These are phyloP conservation scores for Saturnispora mendoncae DNA, from an alignment of 805 yeast species.

Conservation along the genomic window DNA sequence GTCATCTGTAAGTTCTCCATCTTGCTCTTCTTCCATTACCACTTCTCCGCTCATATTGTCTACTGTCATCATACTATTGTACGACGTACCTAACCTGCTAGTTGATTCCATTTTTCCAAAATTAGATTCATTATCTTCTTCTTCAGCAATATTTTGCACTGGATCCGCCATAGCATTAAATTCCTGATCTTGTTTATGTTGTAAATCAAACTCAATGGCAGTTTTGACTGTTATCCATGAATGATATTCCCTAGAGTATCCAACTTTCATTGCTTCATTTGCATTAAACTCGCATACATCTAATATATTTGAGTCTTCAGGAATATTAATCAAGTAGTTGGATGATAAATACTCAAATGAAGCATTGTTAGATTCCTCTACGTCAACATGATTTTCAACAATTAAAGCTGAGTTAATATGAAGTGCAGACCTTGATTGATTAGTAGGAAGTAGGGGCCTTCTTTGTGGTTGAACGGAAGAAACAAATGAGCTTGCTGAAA, in stretches of 20 bases:
- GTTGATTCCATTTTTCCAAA: slow-evolving; percentile 9
- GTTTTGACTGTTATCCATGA: slow-evolving; percentile 53
- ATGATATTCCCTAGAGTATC: slow-evolving; percentile 46
- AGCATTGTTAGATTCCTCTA: slow-evolving; percentile 34
- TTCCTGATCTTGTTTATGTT: slow-evolving; percentile 8
- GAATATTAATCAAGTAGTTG: slow-evolving; percentile 38
- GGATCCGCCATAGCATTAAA: slow-evolving; percentile 15
- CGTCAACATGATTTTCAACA: slow-evolving; percentile 35
- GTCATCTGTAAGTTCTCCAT: no score
- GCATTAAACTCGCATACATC: slow-evolving; percentile 55
- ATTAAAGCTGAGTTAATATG: slow-evolving; percentile 26
- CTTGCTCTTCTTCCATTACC: slow-evolving; percentile 16
- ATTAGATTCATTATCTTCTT: slow-evolving; percentile 12
- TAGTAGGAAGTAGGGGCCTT: slow-evolving; percentile 16
- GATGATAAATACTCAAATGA: slow-evolving; percentile 41
- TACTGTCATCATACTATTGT: slow-evolving; percentile 14
- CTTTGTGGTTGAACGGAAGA: slow-evolving; percentile 12
- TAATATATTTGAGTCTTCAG: slow-evolving; percentile 40
- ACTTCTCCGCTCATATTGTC: slow-evolving; percentile 11
- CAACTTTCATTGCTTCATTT: slow-evolving; percentile 42
- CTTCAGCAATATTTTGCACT: slow-evolving; percentile 9
- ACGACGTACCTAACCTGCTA: slow-evolving; percentile 18
- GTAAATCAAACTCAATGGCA: slow-evolving; percentile 32
- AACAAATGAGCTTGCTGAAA: slow-evolving; percentile 3
- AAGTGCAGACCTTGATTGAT: slow-evolving; percentile 1